phyloP scores from a whole-genome alignment of 371 early-diverging fungal genomes.

The Mortierella sp. region DNA sequence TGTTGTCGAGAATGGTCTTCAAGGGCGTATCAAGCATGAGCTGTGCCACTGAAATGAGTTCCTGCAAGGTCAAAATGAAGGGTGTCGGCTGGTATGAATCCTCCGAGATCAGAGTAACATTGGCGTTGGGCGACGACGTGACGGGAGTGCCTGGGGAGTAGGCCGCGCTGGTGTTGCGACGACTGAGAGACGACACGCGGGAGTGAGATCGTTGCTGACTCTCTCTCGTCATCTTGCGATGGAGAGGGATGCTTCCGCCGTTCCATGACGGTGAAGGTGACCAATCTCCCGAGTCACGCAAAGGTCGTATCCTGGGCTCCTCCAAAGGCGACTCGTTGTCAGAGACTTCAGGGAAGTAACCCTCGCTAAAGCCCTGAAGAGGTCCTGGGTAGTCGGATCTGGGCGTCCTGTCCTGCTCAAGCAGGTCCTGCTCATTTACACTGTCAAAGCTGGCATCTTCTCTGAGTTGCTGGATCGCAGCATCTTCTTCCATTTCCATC shows the following conservation, averaged over 20 bases:
- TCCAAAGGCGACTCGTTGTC: slow-evolving; percentile 51
- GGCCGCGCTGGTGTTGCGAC: slow-evolving; percentile 26
- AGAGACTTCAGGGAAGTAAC: slow-evolving; percentile 53
- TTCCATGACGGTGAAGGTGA: slow-evolving; percentile 58
- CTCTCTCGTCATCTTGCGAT: slow-evolving; percentile 54
- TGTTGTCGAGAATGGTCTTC: slow-evolving; percentile 66
- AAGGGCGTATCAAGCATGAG: slow-evolving; percentile 70
- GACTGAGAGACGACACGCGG: slow-evolving; percentile 49
- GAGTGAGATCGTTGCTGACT: slow-evolving; percentile 54
- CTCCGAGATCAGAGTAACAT: slow-evolving; percentile 67
- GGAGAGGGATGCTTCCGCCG: slow-evolving; percentile 56
- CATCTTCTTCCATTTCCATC: slow-evolving; percentile 59
- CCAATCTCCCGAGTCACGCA: slow-evolving; percentile 57
- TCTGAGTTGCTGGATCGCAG: slow-evolving; percentile 26
- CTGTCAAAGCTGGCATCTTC: slow-evolving; percentile 35
- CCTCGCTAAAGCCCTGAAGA: slow-evolving; percentile 47
- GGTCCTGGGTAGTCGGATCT: slow-evolving; percentile 38
- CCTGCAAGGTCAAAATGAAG: slow-evolving; percentile 72
- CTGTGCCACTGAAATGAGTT: slow-evolving; percentile 70
- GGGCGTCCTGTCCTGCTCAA: slow-evolving; percentile 49
- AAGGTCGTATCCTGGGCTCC: slow-evolving; percentile 38
- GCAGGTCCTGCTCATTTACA: slow-evolving; percentile 21
- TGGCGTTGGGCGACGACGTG: slow-evolving; percentile 57
- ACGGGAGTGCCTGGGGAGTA: slow-evolving; percentile 41
- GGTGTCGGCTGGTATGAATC: slow-evolving; percentile 73